A percentile compares a stretch with the other conserved stretches of the same genome.
These are phyloP conservation scores for Gossypium armourianum DNA, from an alignment of 441 rosid species.

Conservation along the genomic window DNA sequence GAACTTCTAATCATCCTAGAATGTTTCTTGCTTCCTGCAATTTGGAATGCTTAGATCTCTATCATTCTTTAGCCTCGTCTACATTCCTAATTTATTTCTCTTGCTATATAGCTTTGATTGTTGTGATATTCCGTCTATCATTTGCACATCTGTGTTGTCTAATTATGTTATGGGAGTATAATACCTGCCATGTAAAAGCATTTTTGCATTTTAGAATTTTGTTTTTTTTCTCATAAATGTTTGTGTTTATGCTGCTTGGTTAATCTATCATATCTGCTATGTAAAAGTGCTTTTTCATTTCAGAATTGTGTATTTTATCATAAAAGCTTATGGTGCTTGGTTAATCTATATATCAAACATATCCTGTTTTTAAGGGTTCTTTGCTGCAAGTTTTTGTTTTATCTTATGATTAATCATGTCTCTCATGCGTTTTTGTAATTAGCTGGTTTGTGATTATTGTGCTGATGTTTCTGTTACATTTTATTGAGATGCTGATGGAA, in stretches of 20 bases:
- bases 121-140: neutral
- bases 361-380: neutral
- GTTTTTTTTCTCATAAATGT: too few species aligned
- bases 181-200: neutral
- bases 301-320: too few species aligned
- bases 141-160: neutral
- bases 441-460: neutral
- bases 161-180: neutral
- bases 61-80: neutral
- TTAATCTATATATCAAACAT: neutral
- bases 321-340: neutral
- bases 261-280: too few species aligned
- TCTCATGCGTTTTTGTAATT: neutral
- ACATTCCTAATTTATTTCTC: neutral
- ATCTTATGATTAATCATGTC: neutral
- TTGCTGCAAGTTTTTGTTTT: neutral
- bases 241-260: too few species aligned
- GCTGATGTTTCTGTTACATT: constrained; percentile 6
- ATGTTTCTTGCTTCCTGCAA: neutral
- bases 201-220: too few species aligned
- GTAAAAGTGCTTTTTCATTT: too few species aligned
- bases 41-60: neutral
- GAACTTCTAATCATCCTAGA: neutral
- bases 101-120: neutral
- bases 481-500: neutral